A percentile compares a stretch with the other conserved stretches of the same genome.
phyloP scores from a whole-genome alignment of 139 green algal species.

The Edaphochlamys debaryana region DNA sequence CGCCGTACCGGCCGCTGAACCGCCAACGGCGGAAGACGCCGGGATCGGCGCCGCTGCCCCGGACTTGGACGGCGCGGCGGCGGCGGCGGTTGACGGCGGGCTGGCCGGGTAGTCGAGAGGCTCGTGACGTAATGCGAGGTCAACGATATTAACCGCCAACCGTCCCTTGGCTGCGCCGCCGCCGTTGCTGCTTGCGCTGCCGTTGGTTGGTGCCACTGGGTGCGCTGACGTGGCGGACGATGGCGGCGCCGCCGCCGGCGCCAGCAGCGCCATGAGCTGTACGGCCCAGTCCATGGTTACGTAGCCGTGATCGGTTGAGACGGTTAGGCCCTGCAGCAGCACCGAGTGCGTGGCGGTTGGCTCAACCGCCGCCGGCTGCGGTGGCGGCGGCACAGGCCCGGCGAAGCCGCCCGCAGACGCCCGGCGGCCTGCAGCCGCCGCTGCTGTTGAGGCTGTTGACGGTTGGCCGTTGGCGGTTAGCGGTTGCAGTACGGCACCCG shows the following conservation, averaged over 20 bases:
- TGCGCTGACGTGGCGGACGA: not conserved
- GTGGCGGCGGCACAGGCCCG: not conserved
- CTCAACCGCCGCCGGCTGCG: not conserved
- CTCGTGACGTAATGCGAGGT: conserved; percentile 53
- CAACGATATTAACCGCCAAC: conserved; percentile 33
- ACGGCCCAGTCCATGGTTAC: conserved; percentile 46
- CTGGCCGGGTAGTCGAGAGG: conserved; percentile 42
- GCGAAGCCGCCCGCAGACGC: too few relatives aligned
- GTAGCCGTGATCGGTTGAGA: conserved; percentile 51
- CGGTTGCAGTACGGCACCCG: too few relatives aligned
- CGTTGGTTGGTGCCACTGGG: not conserved
- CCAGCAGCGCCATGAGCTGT: conserved; percentile 26
- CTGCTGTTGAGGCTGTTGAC: not conserved
- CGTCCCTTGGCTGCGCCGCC: not conserved
- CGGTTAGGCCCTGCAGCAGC: conserved; percentile 47
- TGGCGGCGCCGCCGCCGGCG: not conserved
- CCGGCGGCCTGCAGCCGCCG: conserved; percentile 20
- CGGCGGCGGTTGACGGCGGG: not conserved
- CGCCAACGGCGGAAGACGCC: too few relatives aligned
- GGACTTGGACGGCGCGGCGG: not conserved
- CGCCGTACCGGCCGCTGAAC: too few relatives aligned
- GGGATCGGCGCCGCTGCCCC: not conserved
- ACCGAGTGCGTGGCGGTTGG: conserved; percentile 28
- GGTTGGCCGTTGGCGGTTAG: too few relatives aligned
- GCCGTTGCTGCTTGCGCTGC: not conserved